Base-by-base conservation (phyloP, 78 protist genomes). In the Dictyostelium discoideum region DNA sequence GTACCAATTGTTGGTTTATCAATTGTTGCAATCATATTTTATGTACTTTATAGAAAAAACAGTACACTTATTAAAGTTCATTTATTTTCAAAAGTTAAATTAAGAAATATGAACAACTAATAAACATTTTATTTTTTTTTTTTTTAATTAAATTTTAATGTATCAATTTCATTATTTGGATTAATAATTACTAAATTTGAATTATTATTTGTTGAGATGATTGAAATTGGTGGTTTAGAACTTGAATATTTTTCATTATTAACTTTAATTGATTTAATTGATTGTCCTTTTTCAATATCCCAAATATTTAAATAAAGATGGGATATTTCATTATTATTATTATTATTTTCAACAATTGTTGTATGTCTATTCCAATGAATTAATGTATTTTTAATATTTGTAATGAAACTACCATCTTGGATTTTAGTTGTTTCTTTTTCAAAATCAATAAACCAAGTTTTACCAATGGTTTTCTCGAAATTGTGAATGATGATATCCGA, bases 261-360 rank as follows among this genome's bases (percentile, higher is more conserved):
- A 76, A 76, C 54, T 76, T 76, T 76, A 26, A 76, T 76, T 37
- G 82, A 39, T 76, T 76, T 76, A 76, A 76, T 76, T 76, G 82
- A 3, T 11, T 37, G 24, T 39, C 82, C 82, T 18, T 14, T 10
- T 39, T 18, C 26, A 76, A 76, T 76, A 76, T 76, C 82, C 14
- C 14, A 76, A 39, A 76, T 6, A 39, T 76, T 76, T 76, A 76
- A 39, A 76, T 14, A 76, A 13, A 76, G 40, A 39, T 18, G 32
- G 14, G 37, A 32, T 32, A 1, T 32, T 32, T 32, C 37, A 32
- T 32, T 32, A 32, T 24, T 18, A 16, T 76, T 20, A n/a, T 20
- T 44, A 5, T 11, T n/a, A n/a, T n/a, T n/a, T n/a, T n/a, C n/a
- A n/a, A n/a, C 16, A 6, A 76, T 76, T 39, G 10, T 76, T 39